phyloP scores from a whole-genome alignment of 2,329 filamentous ascomycete genomes.

The Aspergillus awamori region DNA sequence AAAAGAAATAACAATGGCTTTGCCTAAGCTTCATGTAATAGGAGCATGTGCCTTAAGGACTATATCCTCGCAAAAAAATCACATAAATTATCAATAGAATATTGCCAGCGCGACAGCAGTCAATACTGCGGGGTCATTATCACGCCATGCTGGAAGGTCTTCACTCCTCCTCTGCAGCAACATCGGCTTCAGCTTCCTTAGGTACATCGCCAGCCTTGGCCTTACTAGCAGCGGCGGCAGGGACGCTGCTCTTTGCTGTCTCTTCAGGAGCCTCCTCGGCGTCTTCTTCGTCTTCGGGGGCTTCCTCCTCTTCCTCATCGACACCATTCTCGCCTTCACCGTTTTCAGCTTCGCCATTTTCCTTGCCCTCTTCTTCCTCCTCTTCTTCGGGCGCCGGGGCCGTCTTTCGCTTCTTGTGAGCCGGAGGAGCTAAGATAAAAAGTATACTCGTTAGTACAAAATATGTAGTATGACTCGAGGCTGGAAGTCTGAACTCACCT shows the following conservation, averaged over 20 bases:
- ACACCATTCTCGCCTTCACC: conserved; percentile 23
- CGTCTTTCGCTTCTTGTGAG: conserved; percentile 39
- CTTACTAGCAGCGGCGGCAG: conserved; percentile 37
- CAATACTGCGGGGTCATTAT: not conserved
- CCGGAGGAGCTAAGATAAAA: conserved; percentile 26
- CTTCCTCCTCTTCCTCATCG: conserved; percentile 22
- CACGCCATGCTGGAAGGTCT: not conserved
- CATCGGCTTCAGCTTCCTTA: conserved; percentile 39
- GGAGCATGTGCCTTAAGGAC: not conserved
- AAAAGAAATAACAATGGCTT: not conserved
- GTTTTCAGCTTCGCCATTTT: conserved; percentile 26
- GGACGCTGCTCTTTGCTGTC: conserved; percentile 37
- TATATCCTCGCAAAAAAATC: not conserved
- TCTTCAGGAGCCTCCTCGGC: conserved; percentile 31
- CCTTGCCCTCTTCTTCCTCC: conserved; percentile 17
- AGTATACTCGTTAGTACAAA: not conserved
- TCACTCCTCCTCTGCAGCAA: conserved; percentile 30
- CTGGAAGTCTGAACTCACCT: conserved; percentile 19
- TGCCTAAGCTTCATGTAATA: not conserved
- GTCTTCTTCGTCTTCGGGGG: conserved; percentile 20
- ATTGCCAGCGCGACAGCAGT: not conserved
- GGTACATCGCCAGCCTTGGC: conserved; percentile 35
- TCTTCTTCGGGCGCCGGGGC: conserved; percentile 25
- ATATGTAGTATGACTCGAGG: not conserved
- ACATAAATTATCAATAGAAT: not conserved